Evolutionary conservation across 805 yeast genomes (phyloP).

Genomic region (Teunomyces stri): DNA sequence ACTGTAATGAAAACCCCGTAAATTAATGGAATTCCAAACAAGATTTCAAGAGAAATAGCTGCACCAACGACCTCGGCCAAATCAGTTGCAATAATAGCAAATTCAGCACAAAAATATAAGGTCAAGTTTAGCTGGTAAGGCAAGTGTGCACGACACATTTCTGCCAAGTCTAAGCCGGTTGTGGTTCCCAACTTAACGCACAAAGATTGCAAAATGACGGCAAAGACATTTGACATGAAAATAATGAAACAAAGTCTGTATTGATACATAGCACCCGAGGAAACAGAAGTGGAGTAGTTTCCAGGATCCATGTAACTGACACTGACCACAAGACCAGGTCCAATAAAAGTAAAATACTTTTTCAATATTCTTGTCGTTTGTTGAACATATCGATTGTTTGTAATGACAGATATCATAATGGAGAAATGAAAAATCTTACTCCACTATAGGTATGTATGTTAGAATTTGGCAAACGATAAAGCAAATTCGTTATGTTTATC

Average conservation of each 20-base stretch:
- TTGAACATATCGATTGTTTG: not conserved
- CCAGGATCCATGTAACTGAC: constrained; percentile 96
- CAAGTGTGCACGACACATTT: constrained; percentile 71
- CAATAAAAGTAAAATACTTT: constrained; percentile 68
- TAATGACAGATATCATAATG: not conserved
- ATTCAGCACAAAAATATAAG: constrained; percentile 71
- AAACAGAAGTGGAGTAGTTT: constrained; percentile 84
- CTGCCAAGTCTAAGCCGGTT: constrained; percentile 85
- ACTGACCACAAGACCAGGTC: constrained; percentile 85
- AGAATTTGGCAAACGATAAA: too few relatives aligned
- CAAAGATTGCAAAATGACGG: constrained; percentile 76
- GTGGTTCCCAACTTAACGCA: constrained; percentile 86
- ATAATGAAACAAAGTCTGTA: constrained; percentile 72
- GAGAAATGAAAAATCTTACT: not conserved
- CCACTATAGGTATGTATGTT: too few relatives aligned
- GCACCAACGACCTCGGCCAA: constrained; percentile 94
- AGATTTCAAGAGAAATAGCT: constrained; percentile 77
- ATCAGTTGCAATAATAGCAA: constrained; percentile 90
- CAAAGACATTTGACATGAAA: constrained; percentile 76
- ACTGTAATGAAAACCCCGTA: constrained; percentile 79
- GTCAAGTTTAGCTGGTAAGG: constrained; percentile 63
- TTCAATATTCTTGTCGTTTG: constrained; percentile 21
- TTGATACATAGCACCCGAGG: constrained; percentile 80
- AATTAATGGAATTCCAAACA: constrained; percentile 70
- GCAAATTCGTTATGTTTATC: too few relatives aligned